A percentile compares a stretch with the other conserved stretches of the same genome.
Conservation (phyloP, 1,139 yeast species). For the Pneumocystis jirovecii region DNA sequence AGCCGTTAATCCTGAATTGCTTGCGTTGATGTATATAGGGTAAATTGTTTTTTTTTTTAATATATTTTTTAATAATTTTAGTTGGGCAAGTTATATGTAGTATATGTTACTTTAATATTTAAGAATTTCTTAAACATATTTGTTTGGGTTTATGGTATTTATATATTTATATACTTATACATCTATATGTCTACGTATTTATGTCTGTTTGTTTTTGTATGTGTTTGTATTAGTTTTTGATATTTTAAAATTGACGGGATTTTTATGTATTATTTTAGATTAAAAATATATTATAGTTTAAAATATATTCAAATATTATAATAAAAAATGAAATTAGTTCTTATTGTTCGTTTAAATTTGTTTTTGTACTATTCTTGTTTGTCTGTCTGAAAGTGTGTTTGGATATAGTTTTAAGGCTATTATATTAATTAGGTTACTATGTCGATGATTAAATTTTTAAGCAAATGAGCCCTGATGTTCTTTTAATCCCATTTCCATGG, state of each 20-base stretch:
- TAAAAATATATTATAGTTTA: neutral
- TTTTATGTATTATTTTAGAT: neutral
- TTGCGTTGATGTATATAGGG: slow-evolving; percentile 83
- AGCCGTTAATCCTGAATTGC: slow-evolving; percentile 56
- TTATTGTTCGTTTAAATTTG: neutral
- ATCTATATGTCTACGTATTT: neutral
- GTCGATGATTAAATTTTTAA: neutral
- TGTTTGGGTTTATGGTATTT: neutral
- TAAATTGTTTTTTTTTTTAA: slow-evolving; percentile 70
- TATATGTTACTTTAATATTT: neutral
- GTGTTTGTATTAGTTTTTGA: neutral
- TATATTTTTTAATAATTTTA: slow-evolving; percentile 17
- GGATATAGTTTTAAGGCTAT: neutral
- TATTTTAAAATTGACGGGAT: neutral
- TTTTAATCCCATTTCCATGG: neutral
- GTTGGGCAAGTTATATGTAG: slow-evolving; percentile 2
- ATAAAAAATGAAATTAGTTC: neutral
- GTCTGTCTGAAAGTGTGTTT: neutral
- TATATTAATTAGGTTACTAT: no score
- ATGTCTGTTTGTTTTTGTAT: neutral
- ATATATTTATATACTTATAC: neutral
- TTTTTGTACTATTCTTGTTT: neutral
- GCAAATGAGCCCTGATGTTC: neutral
- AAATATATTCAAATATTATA: neutral
- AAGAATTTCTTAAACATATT: neutral